These are phyloP conservation scores for Salix viminalis DNA, from an alignment of 345 rosid genomes.

Conservation along the genomic window DNA sequence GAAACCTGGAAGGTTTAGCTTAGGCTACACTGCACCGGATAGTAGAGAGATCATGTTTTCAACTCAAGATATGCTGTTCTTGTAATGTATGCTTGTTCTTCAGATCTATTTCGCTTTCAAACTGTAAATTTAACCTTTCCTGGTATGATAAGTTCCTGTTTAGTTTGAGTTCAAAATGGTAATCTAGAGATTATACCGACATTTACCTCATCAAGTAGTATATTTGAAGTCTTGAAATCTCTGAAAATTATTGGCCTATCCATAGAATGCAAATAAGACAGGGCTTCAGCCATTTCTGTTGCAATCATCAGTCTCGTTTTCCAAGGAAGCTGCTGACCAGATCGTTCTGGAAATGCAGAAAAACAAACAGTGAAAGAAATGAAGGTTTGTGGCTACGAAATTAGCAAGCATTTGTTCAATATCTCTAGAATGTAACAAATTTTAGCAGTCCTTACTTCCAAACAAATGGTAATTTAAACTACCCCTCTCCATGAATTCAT, in stretches of 20 bases:
- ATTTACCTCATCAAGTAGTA: constrained; percentile 12
- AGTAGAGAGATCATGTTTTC: too few relatives aligned
- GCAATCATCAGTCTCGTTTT: constrained; percentile 6
- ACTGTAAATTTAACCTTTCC: too few relatives aligned
- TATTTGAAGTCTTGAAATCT: constrained; percentile 17
- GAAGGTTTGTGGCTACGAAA: too few relatives aligned
- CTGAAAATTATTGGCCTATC: constrained; percentile 2
- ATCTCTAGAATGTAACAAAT: background rate
- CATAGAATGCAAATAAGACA: background rate
- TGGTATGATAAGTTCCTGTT: too few relatives aligned
- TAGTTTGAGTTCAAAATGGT: too few relatives aligned
- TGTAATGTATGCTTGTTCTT: too few relatives aligned
- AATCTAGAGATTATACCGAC: too few relatives aligned
- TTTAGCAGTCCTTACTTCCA: background rate
- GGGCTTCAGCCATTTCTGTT: background rate
- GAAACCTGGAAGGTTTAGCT: too few relatives aligned
- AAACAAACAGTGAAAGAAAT: background rate
- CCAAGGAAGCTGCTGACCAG: constrained; percentile 6
- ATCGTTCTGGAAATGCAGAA: background rate
- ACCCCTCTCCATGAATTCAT: background rate
- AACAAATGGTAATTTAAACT: constrained; percentile 6
- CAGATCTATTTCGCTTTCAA: too few relatives aligned
- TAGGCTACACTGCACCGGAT: too few relatives aligned
- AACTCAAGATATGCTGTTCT: too few relatives aligned
- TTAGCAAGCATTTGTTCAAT: too few relatives aligned